Evolutionary conservation across 2,329 filamentous ascomycete species (phyloP).

Genomic region (Fusarium buxicola): DNA sequence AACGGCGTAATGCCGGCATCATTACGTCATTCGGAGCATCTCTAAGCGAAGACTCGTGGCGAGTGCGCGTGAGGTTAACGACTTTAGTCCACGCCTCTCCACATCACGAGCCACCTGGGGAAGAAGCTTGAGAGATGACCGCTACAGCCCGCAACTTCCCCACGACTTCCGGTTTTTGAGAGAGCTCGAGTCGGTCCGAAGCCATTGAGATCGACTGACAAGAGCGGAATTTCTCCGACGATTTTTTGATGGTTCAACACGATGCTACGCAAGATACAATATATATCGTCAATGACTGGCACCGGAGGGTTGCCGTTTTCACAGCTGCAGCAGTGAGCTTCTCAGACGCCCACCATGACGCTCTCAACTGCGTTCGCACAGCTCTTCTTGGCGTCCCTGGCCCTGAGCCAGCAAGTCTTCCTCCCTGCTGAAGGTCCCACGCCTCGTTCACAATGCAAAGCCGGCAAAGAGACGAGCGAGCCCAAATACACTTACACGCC

Average conservation of each 20-base stretch:
- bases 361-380: constrained; percentile 24
- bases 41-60: not conserved
- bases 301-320: not conserved
- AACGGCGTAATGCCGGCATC: constrained; percentile 20
- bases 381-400: constrained; percentile 37
- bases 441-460: constrained; percentile 45
- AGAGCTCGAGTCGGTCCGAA: constrained; percentile 36
- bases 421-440: constrained; percentile 43
- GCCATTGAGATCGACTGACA: constrained; percentile 19
- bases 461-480: constrained; percentile 26
- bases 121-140: constrained; percentile 8
- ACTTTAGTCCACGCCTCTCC: not conserved
- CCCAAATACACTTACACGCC: constrained; percentile 46
- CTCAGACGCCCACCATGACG: constrained; percentile 25
- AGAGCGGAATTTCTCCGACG: constrained; percentile 13
- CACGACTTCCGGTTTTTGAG: constrained; percentile 17
- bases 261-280: constrained; percentile 1
- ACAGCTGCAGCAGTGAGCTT: not conserved
- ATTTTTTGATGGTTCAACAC: not conserved
- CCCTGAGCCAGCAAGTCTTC: constrained; percentile 45
- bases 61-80: not conserved
- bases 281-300: constrained; percentile 8
- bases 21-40: constrained; percentile 6
- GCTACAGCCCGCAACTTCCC: constrained; percentile 32
- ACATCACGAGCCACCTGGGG: no score